A percentile compares a stretch with the other conserved stretches of the same genome.
Conservation (phyloP, 2,329 filamentous ascomycete species). For the Purpureocillium takamizusanense region DNA sequence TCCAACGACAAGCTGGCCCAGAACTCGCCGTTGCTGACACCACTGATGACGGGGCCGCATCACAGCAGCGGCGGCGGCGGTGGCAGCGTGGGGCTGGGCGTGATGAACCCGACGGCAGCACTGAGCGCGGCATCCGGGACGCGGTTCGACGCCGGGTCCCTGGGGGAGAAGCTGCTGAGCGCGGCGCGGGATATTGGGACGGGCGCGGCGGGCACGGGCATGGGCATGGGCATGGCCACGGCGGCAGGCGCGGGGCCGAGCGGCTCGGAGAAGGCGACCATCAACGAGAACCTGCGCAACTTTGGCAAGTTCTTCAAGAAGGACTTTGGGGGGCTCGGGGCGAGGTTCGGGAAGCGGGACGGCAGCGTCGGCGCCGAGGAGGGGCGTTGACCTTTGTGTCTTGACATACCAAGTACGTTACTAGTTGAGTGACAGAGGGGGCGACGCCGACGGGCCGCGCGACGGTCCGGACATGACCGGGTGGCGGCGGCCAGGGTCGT, state of each 20-base stretch:
- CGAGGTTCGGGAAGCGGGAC: constrained; percentile 59
- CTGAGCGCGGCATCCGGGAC: constrained; percentile 27
- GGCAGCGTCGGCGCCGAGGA: constrained; percentile 21
- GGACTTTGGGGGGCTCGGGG: constrained; percentile 70
- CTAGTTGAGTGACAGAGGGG: neutral
- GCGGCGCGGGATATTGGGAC: constrained; percentile 80
- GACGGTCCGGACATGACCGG: too few species aligned
- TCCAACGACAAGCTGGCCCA: constrained; percentile 60
- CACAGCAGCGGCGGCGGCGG: constrained; percentile 20
- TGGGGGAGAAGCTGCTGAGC: constrained; percentile 83
- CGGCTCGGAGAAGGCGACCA: constrained; percentile 52
- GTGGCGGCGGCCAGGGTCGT: too few species aligned
- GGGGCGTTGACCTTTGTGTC: neutral
- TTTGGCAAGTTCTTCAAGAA: constrained; percentile 94
- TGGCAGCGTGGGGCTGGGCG: constrained; percentile 24
- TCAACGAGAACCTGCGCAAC: constrained; percentile 91
- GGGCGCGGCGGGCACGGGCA: constrained; percentile 71
- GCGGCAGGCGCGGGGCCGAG: constrained; percentile 15
- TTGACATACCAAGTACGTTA: neutral
- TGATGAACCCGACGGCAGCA: constrained; percentile 34
- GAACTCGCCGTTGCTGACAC: constrained; percentile 61
- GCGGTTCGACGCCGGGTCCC: constrained; percentile 70
- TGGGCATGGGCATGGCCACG: constrained; percentile 26
- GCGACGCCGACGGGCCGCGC: too few species aligned
- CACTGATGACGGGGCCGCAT: constrained; percentile 44